Evolutionary conservation across 768 basidiomycete genomes (phyloP), one percentile per base, ranked within the genome.

Genomic region (Lactarius sanguifluus): DNA sequence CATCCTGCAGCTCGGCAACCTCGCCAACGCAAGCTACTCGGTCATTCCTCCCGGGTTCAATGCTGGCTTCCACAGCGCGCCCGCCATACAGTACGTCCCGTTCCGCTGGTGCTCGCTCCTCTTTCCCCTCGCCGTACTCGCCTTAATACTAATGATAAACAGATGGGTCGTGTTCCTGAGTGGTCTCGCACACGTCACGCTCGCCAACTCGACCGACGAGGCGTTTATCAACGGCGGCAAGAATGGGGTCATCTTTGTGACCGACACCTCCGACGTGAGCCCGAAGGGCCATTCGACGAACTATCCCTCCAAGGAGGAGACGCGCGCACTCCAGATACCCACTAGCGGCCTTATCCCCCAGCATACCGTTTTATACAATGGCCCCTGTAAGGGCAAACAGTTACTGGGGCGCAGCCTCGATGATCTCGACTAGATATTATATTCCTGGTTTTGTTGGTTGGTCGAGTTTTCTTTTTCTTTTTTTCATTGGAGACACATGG

Each of bases 61-160:
- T 67, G 80, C 81, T 12, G 84, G 85, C 40, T 80, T 83, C 9
- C 82, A 83, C 69, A 83, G 81, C n/a, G 82, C 83, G 1, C 79
- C 83, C 10, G 82, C 83, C 64, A 73, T 78, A 8, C 73, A 74
- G 73, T 74, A 55, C 54, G 73, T 69, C 45, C 12, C 12, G 25
- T 5, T 34, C 41, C n/a, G 43, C 38, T 25, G 6, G n/a, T 13
- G n/a, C 18, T 2, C 5, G 2, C 16, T 5, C n/a, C n/a, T 47
- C 18, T 2, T 2, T 1, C 12, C 4, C 10, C 10, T 47, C 45
- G 9, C n/a, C 45, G 9, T n/a, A 4, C 45, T n/a, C n/a, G 5
- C 10, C 36, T 13, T 38, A 13, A 13, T 38, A 34, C 32, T 32
- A 38, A 38, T 16, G 13, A 40, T 40, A 40, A 6, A 32, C 59